These are phyloP conservation scores for Salix koriyanagi DNA, from an alignment of 345 rosid species.

Conservation along the genomic window DNA sequence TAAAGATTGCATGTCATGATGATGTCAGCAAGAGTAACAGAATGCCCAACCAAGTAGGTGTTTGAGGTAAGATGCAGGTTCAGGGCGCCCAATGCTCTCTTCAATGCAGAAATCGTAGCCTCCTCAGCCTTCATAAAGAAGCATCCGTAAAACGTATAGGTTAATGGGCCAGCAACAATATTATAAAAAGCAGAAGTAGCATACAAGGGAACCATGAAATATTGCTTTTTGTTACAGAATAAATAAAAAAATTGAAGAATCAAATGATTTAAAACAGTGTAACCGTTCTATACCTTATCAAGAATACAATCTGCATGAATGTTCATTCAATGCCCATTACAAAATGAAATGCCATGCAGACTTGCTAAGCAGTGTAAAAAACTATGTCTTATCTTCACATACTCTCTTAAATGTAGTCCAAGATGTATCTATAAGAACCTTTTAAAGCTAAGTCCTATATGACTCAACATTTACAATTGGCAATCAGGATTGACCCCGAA, in stretches of 20 bases:
- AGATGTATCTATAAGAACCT: background rate
- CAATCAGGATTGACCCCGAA: background rate
- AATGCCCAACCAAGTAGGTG: conserved; percentile 88
- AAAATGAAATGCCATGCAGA: background rate
- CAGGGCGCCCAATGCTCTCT: conserved; percentile 75
- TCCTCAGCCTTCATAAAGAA: conserved; percentile 67
- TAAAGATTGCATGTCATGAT: conserved; percentile 66
- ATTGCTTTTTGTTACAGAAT: background rate
- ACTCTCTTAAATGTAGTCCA: background rate
- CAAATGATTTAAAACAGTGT: background rate
- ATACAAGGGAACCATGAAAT: background rate
- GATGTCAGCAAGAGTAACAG: conserved; percentile 85
- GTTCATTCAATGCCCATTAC: background rate
- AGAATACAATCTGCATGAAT: background rate
- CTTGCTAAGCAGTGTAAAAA: background rate
- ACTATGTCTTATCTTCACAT: background rate
- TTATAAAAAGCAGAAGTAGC: background rate
- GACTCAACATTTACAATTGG: background rate
- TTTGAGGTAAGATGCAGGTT: conserved; percentile 66
- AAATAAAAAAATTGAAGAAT: background rate
- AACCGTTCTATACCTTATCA: background rate
- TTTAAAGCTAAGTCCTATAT: background rate
- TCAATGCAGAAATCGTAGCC: conserved; percentile 57
- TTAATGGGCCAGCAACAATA: background rate
- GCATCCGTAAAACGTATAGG: background rate